A percentile compares a stretch with the other conserved stretches of the same genome.
Conservation (phyloP, 306 rosid species). For the Ochetophila trinervis region DNA sequence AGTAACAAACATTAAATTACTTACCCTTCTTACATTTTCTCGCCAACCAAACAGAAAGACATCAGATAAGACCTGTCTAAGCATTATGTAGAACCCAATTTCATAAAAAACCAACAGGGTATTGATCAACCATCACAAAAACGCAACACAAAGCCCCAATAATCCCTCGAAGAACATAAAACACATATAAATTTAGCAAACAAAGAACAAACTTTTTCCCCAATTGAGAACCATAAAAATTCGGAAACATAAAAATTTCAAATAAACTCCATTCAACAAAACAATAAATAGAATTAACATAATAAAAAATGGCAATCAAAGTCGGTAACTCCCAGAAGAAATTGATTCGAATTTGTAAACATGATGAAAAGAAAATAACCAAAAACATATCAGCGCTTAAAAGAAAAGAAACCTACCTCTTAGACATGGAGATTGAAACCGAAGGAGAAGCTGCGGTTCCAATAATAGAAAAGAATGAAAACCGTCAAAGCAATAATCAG, state of each 20-base stretch:
- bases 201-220: no score
- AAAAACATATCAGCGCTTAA: neutral
- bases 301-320: no score
- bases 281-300: no score
- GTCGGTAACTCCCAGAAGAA: no score
- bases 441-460: neutral
- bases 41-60: constrained; percentile 9
- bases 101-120: neutral
- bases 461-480: neutral
- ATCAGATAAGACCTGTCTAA: neutral
- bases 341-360: neutral
- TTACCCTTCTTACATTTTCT: neutral
- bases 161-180: no score
- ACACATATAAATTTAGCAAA: no score
- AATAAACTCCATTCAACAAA: no score
- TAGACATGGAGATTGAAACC: constrained; percentile 51
- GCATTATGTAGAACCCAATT: neutral
- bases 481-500: constrained; percentile 5
- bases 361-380: neutral
- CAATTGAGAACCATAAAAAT: no score
- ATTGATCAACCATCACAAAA: no score
- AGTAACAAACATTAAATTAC: neutral
- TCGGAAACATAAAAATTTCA: no score
- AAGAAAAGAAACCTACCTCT: constrained; percentile 37
- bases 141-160: no score